These are phyloP conservation scores for Colletotrichum euphorbiae DNA, from an alignment of 2,329 filamentous ascomycete species.

Conservation along the genomic window DNA sequence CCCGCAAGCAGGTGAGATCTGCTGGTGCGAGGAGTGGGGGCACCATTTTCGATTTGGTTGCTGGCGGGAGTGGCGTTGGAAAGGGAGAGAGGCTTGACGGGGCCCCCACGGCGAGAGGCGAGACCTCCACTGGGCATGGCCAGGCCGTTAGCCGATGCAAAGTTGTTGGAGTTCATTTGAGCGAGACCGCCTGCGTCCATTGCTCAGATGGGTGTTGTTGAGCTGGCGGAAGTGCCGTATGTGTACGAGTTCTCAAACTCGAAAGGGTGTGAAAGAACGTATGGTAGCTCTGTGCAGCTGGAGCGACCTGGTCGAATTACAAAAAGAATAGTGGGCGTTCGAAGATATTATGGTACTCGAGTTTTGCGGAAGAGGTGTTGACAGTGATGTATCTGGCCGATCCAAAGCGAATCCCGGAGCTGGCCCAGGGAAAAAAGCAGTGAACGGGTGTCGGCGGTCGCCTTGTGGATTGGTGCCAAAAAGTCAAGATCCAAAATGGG, in stretches of 20 bases:
- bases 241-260: conserved; percentile 33
- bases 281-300: conserved; percentile 33
- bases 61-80: conserved; percentile 77
- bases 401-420: conserved; percentile 26
- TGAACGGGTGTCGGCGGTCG: conserved; percentile 34
- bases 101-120: conserved; percentile 84
- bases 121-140: conserved; percentile 83
- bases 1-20: conserved; percentile 94
- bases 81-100: conserved; percentile 90
- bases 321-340: conserved; percentile 35
- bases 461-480: conserved; percentile 48
- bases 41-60: conserved; percentile 71
- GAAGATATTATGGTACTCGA: conserved; percentile 42
- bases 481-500: conserved; percentile 45
- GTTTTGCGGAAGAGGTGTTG: conserved; percentile 4
- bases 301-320: conserved; percentile 41
- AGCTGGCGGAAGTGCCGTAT: conserved; percentile 17
- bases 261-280: conserved; percentile 30
- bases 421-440: conserved; percentile 17
- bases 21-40: conserved; percentile 89
- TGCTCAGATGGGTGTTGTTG: conserved; percentile 52
- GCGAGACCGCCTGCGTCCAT: conserved; percentile 99
- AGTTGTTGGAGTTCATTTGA: conserved; percentile 96
- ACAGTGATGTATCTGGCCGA: conserved; percentile 28
- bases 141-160: conserved; percentile 76